Evolutionary conservation across 108 stramenopile genomes (phyloP).

Genomic region (Nitzschia palea): DNA sequence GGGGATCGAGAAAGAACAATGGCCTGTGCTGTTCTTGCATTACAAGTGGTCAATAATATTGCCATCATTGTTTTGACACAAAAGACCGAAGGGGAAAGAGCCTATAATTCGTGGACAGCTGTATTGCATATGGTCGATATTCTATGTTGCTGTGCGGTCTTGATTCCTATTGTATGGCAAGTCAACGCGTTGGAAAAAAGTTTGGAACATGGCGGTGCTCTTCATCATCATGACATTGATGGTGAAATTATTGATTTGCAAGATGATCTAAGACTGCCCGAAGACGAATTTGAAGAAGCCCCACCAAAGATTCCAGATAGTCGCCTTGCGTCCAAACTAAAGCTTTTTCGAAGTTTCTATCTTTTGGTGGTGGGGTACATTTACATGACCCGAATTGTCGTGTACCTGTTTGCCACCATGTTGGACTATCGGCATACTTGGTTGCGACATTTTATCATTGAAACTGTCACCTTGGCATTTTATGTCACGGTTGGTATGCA

Average conservation of each 20-base stretch:
- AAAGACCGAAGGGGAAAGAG: slow-evolving; percentile 81
- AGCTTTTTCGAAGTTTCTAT: slow-evolving; percentile 94
- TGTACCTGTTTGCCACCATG: slow-evolving; percentile 84
- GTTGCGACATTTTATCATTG: slow-evolving; percentile 83
- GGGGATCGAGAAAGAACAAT: slow-evolving; percentile 85
- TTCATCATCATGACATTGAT: slow-evolving; percentile 8
- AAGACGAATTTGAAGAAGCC: slow-evolving; percentile 34
- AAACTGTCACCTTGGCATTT: slow-evolving; percentile 85
- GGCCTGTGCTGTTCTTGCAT: slow-evolving; percentile 76
- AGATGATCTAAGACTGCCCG: slow-evolving; percentile 20
- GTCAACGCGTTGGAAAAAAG: slow-evolving; percentile 78
- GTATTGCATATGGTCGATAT: slow-evolving; percentile 95
- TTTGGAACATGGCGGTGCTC: slow-evolving; percentile 42
- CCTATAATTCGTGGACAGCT: slow-evolving; percentile 84
- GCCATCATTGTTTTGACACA: slow-evolving; percentile 91
- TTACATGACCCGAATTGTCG: slow-evolving; percentile 95
- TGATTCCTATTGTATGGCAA: slow-evolving; percentile 97
- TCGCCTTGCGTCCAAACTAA: slow-evolving; percentile 65
- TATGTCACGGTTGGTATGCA: slow-evolving; percentile 88
- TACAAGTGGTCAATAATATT: slow-evolving; percentile 95
- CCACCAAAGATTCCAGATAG: neutral
- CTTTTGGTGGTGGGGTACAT: slow-evolving; percentile 91
- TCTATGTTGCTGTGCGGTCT: slow-evolving; percentile 95
- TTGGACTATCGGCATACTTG: slow-evolving; percentile 88
- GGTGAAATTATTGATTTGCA: slow-evolving; percentile 18